Conservation (phyloP, 2,329 filamentous ascomycete genomes). For the Hypoxylon sp. region DNA sequence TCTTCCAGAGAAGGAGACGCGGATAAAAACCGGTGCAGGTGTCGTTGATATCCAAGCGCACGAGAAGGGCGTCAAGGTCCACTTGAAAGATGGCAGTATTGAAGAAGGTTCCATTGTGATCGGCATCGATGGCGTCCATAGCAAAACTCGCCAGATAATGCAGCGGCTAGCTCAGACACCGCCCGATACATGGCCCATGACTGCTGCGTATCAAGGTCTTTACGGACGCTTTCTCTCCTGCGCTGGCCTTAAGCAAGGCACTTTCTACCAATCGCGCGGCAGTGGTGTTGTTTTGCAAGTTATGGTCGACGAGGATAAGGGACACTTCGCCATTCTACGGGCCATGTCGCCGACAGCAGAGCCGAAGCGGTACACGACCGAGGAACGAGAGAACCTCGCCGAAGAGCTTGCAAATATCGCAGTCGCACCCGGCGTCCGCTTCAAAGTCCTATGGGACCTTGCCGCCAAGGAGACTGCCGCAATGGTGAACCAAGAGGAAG, state of each 20-base stretch:
- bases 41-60: conserved; percentile 4
- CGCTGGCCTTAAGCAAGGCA: not conserved
- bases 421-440: conserved; percentile 22
- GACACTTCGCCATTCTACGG: conserved; percentile 23
- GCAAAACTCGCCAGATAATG: no score
- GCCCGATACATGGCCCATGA: no score
- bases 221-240: conserved; percentile 5
- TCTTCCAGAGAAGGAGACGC: conserved; percentile 8
- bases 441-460: conserved; percentile 24
- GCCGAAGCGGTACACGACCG: conserved; percentile 18
- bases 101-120: no score
- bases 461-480: conserved; percentile 4
- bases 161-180: no score
- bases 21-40: not conserved
- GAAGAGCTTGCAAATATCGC: conserved; percentile 8
- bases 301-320: conserved; percentile 11
- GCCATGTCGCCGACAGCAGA: conserved; percentile 11
- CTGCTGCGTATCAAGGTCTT: conserved; percentile 8
- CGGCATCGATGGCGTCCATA: no score
- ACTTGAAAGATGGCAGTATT: no score
- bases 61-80: conserved; percentile 7
- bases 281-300: conserved; percentile 11
- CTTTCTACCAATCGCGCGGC: conserved; percentile 7
- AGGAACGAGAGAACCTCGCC: conserved; percentile 17
- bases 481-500: conserved; percentile 30